These are phyloP conservation scores for Stemphylium beticola DNA, from an alignment of 2,329 filamentous ascomycete genomes.

Conservation along the genomic window DNA sequence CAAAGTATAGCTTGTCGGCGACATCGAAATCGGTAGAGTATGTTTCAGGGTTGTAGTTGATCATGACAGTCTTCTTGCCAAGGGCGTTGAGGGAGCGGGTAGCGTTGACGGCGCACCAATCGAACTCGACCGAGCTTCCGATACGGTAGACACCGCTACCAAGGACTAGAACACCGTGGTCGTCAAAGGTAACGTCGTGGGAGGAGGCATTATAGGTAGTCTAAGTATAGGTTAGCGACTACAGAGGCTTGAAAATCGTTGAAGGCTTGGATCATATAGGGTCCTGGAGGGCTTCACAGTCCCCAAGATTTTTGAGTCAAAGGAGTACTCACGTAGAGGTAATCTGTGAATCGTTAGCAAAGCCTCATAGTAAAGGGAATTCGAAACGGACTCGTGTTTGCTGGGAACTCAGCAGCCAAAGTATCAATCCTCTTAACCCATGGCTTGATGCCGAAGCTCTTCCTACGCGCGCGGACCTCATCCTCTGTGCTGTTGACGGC, in stretches of 20 bases:
- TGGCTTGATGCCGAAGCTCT: conserved; percentile 85
- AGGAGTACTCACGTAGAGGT: conserved; percentile 6
- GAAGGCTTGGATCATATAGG: too few species aligned
- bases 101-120: conserved; percentile 96
- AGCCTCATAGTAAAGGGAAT: too few species aligned
- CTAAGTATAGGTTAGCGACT: conserved; percentile 61
- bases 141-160: conserved; percentile 98
- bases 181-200: conserved; percentile 92
- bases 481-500: conserved; percentile 88
- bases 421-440: conserved; percentile 99
- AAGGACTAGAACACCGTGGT: conserved; percentile 86
- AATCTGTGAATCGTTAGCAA: neutral
- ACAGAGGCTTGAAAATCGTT: neutral
- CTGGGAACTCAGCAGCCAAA: conserved; percentile 75
- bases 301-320: neutral
- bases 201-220: conserved; percentile 96
- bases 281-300: too few species aligned
- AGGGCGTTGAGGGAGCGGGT: conserved; percentile 81
- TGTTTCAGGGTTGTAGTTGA: conserved; percentile 63
- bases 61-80: conserved; percentile 97
- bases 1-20: conserved; percentile 93
- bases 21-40: conserved; percentile 79
- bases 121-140: conserved; percentile 96
- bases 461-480: conserved; percentile 82
- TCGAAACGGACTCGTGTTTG: conserved; percentile 48